These are phyloP conservation scores for Yamadazyma siamensis DNA, from an alignment of 1,139 yeast genomes.

Conservation along the genomic window DNA sequence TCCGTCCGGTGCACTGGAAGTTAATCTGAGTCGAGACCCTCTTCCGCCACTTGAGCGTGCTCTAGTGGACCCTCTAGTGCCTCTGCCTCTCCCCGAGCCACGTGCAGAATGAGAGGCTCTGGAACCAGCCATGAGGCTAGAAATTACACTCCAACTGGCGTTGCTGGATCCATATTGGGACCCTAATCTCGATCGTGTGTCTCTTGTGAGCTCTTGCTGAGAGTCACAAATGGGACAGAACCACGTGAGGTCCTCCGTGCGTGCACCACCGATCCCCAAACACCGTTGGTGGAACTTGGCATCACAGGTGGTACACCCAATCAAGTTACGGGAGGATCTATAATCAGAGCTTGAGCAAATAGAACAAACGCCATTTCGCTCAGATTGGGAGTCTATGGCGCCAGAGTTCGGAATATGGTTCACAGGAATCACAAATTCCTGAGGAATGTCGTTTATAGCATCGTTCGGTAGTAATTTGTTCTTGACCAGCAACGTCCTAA, in stretches of 20 bases:
- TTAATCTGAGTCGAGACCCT: no score
- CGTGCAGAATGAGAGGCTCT: no score
- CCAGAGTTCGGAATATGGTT: conserved; percentile 2
- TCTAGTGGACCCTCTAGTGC: not conserved
- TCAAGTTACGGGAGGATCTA: conserved; percentile 18
- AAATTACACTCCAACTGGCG: no score
- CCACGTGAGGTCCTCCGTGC: conserved; percentile 28
- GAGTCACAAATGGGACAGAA: conserved; percentile 45
- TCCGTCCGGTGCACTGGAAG: no score
- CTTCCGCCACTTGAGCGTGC: no score
- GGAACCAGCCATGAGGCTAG: no score
- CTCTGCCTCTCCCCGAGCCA: not conserved
- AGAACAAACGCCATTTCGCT: conserved; percentile 22
- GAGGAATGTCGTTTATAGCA: conserved; percentile 39
- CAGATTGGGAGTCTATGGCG: not conserved
- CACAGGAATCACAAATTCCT: conserved; percentile 31
- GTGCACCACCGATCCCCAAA: conserved; percentile 29
- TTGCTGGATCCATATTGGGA: no score
- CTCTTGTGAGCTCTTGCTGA: conserved; percentile 16
- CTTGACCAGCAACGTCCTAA: conserved; percentile 20
- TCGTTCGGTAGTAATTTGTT: conserved; percentile 33
- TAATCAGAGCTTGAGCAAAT: conserved; percentile 39
- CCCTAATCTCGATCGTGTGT: not conserved
- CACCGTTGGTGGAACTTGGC: conserved; percentile 35
- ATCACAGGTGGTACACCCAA: conserved; percentile 33